Evolutionary conservation across 768 basidiomycete genomes (phyloP), one percentile per base, ranked within the genome.

Genomic region (Hericium rajendrae): DNA sequence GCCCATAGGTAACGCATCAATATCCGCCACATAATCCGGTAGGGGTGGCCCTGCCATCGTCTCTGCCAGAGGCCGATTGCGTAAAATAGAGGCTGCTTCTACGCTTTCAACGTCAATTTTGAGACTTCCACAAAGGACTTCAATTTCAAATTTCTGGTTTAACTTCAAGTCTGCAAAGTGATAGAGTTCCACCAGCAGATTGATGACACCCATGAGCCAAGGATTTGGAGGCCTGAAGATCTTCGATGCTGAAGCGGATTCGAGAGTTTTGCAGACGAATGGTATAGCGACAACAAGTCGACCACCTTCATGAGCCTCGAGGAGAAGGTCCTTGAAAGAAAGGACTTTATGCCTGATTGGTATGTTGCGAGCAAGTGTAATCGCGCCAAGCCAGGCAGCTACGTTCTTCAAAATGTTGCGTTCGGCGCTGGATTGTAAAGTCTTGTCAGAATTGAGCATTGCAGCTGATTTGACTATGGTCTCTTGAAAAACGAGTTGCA

Each of bases 101-200:
- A 97, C 77, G 6, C 84, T 70, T 66, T 89, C 90, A 28, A 97
- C 79, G 64, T 93, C 86, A 62, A 99, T 82, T 28, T 91, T 85
- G 37, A 99, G 82, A 37, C 83, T 82, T 70, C 93, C 94, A 79
- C 95, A 98, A 18, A 98, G 75, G 40, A 97, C 86, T 71, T 99
- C 97, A 55, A 99, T 98, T 72, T 98, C 97, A 67, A 99, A 99
- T 72, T 97, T 98, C 68, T 94, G 80, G 68, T 97, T 97, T 56
- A 98, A 76, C 72, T 95, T 95, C 60, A 98, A 78, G 64, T 98
- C 94, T 4, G 93, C 95, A 65, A 87, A 94, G 68, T 94, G 91
- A 70, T 99, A 98, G n/a, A 99, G 80, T 69, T 99, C 97, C 48
- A 85, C 90, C 48, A 98, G 81, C 46, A 98, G 77, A 62, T 88